phyloP scores from a whole-genome alignment of 2,329 filamentous ascomycete species.

The Camillea tinctor region DNA sequence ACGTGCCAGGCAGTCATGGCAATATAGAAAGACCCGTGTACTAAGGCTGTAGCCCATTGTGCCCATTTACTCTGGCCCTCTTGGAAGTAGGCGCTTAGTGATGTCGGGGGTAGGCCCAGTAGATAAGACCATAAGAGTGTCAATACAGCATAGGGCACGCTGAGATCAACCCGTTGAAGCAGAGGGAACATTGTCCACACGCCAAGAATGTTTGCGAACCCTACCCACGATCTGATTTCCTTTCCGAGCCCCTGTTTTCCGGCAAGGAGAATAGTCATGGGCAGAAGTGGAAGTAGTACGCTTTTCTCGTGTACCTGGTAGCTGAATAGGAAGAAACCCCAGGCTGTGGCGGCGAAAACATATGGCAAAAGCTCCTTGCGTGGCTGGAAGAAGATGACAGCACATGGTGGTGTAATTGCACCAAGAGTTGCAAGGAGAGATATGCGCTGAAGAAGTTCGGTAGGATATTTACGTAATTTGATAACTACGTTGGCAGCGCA shows the following conservation, averaged over 20 bases:
- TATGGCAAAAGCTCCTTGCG: slow-evolving; percentile 74
- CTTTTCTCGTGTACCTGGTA: slow-evolving; percentile 99
- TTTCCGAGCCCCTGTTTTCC: slow-evolving; percentile 75
- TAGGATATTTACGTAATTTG: slow-evolving; percentile 77
- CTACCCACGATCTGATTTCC: slow-evolving; percentile 82
- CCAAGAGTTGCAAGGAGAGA: slow-evolving; percentile 73
- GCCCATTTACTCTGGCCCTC: slow-evolving; percentile 45
- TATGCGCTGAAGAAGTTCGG: slow-evolving; percentile 69
- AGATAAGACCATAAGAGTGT: slow-evolving; percentile 89
- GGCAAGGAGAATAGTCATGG: slow-evolving; percentile 86
- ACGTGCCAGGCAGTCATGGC: slow-evolving; percentile 81
- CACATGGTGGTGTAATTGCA: slow-evolving; percentile 75
- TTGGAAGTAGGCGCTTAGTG: slow-evolving; percentile 65
- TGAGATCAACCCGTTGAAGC: slow-evolving; percentile 78
- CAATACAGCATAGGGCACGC: slow-evolving; percentile 80
- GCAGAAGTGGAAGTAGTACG: slow-evolving; percentile 84
- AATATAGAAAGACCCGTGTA: slow-evolving; percentile 76
- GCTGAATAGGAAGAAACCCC: slow-evolving; percentile 97
- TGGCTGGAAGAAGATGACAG: slow-evolving; percentile 76
- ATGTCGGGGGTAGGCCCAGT: slow-evolving; percentile 79
- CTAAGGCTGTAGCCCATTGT: slow-evolving; percentile 59
- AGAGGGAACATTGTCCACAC: slow-evolving; percentile 94
- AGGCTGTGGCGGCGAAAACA: slow-evolving; percentile 79
- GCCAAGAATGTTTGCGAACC: slow-evolving; percentile 89
- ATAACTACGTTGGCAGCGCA: slow-evolving; percentile 86